A percentile compares a stretch with the other conserved stretches of the same genome.
Conservation (phyloP, 192 early-diverging fungal species). For the Haplosporangium gracile region DNA sequence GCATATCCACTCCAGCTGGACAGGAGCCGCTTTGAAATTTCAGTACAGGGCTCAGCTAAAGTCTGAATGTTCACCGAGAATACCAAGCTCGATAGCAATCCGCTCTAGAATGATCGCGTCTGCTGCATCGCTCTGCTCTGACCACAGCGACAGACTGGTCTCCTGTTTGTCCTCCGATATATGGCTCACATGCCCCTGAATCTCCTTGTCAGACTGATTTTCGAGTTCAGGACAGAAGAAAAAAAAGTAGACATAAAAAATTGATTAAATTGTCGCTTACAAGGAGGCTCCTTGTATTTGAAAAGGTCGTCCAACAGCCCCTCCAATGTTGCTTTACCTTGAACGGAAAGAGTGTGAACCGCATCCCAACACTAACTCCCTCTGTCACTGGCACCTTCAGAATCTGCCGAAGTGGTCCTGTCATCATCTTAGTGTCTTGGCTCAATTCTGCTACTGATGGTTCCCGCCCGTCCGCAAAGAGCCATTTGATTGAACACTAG, state of each 20-base stretch:
- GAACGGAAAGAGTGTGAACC: conserved; percentile 7
- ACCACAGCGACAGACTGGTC: conserved; percentile 8
- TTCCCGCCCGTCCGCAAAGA: neutral
- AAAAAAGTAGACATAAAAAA: neutral
- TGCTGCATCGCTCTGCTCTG: neutral
- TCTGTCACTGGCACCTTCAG: conserved; percentile 32
- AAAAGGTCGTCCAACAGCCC: no score
- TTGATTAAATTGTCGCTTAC: neutral
- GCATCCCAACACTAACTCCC: conserved; percentile 23
- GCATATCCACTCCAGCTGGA: neutral
- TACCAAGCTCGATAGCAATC: conserved; percentile 16
- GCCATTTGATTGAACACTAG: conserved; percentile 32
- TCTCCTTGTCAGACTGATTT: neutral
- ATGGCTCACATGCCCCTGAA: conserved; percentile 8
- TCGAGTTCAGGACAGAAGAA: neutral
- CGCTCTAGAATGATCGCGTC: conserved; percentile 1
- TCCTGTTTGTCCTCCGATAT: conserved; percentile 12
- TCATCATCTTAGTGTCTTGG: conserved; percentile 14
- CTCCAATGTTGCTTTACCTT: neutral
- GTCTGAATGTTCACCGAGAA: conserved; percentile 2
- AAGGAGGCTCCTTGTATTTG: no score
- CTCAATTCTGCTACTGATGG: neutral
- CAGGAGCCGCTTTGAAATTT: neutral
- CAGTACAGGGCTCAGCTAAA: neutral
- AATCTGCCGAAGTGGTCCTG: conserved; percentile 16